These are phyloP conservation scores for Excoecaria agallocha DNA, from an alignment of 345 rosid species.

Conservation along the genomic window DNA sequence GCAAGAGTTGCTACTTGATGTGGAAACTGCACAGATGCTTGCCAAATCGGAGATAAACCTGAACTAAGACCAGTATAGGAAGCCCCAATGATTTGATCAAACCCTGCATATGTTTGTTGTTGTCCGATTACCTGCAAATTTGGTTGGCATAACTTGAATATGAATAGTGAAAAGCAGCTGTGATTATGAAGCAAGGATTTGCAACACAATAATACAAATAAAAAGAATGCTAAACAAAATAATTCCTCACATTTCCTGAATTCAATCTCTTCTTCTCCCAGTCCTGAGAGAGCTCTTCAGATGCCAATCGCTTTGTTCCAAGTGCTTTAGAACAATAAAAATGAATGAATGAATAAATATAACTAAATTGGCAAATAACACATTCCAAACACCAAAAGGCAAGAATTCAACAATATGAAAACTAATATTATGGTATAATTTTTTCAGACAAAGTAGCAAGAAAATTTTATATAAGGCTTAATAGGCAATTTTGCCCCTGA, in stretches of 20 bases:
- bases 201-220: neutral
- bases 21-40: constrained; percentile 42
- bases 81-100: constrained; percentile 33
- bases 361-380: constrained; percentile 1
- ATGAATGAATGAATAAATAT: neutral
- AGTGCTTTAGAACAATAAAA: constrained; percentile 31
- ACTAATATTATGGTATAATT: neutral
- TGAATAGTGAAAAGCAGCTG: neutral
- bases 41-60: constrained; percentile 49
- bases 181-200: neutral
- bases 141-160: neutral
- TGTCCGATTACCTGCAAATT: constrained; percentile 19
- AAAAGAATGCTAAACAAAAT: neutral
- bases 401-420: neutral
- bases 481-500: too few species aligned
- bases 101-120: constrained; percentile 32
- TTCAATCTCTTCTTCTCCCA: constrained; percentile 76
- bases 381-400: constrained; percentile 5
- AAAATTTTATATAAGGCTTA: neutral
- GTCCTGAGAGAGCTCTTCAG: constrained; percentile 59
- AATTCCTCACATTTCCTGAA: constrained; percentile 57
- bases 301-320: constrained; percentile 60
- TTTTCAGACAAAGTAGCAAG: neutral
- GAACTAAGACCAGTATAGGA: constrained; percentile 38
- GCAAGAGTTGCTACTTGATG: constrained; percentile 51